These are phyloP conservation scores for Metschnikowia aberdeeniae DNA, from an alignment of 805 yeast species.

Conservation along the genomic window DNA sequence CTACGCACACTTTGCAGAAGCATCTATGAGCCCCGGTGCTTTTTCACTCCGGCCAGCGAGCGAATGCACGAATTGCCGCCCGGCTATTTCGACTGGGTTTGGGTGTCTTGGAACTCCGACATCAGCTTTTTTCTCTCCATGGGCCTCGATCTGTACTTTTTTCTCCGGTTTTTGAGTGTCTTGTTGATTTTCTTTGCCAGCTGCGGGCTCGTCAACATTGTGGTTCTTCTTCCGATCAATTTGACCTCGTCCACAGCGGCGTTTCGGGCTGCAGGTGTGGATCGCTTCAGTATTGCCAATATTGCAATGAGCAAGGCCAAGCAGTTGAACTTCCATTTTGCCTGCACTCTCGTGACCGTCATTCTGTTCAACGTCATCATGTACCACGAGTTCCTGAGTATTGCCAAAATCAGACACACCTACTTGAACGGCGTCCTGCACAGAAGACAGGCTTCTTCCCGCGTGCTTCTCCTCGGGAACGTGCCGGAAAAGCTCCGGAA, in stretches of 20 bases:
- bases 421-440: conserved; percentile 31
- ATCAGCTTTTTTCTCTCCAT: conserved; percentile 43
- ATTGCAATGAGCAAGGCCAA: conserved; percentile 49
- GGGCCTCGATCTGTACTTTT: conserved; percentile 76
- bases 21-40: conserved; percentile 55
- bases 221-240: conserved; percentile 65
- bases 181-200: conserved; percentile 48
- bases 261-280: conserved; percentile 49
- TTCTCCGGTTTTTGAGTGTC: conserved; percentile 56
- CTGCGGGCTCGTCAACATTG: conserved; percentile 51
- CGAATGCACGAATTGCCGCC: conserved; percentile 36
- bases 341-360: conserved; percentile 53
- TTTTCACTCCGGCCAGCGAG: conserved; percentile 38
- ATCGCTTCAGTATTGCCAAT: conserved; percentile 67
- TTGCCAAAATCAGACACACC: conserved; percentile 46
- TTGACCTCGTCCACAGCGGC: conserved; percentile 32
- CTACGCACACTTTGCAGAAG: conserved; percentile 27
- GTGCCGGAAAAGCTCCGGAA: conserved; percentile 37
- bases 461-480: conserved; percentile 41
- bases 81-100: conserved; percentile 56
- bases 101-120: conserved; percentile 36
- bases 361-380: conserved; percentile 54
- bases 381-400: conserved; percentile 50
- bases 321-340: conserved; percentile 58
- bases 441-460: conserved; percentile 22